Conservation (phyloP, 2,329 filamentous ascomycete genomes). For the Berkeleyomyces basicola region DNA sequence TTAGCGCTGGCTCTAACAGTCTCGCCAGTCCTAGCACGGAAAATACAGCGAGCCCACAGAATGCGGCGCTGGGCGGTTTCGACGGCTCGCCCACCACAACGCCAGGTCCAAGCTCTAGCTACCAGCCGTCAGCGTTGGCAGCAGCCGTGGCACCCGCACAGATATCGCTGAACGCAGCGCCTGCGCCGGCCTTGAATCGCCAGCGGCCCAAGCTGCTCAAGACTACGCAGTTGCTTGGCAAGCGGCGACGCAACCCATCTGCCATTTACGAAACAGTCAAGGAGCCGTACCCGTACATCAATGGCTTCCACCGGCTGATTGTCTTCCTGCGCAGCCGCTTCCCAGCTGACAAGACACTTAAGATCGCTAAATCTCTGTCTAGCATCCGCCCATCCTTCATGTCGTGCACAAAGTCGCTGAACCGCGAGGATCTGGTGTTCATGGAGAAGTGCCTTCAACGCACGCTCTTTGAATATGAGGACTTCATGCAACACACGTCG, state of each 20-base stretch:
- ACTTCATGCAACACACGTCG: constrained; percentile 74
- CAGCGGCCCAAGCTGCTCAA: constrained; percentile 25
- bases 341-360: constrained; percentile 55
- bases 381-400: constrained; percentile 89
- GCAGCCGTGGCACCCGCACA: constrained; percentile 13
- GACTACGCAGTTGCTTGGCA: constrained; percentile 29
- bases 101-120: constrained; percentile 1
- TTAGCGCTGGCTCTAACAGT: constrained; percentile 44
- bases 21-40: constrained; percentile 49
- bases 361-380: constrained; percentile 74
- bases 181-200: constrained; percentile 19
- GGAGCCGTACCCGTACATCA: constrained; percentile 80
- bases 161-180: constrained; percentile 17
- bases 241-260: constrained; percentile 55
- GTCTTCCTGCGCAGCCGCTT: constrained; percentile 66
- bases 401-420: constrained; percentile 76
- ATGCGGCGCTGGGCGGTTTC: constrained; percentile 28
- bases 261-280: constrained; percentile 79
- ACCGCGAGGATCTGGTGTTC: constrained; percentile 77
- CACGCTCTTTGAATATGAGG: constrained; percentile 81
- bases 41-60: constrained; percentile 43
- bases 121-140: constrained; percentile 20
- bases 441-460: constrained; percentile 97
- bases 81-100: constrained; percentile 30
- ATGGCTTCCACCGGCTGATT: constrained; percentile 77